Evolutionary conservation across 2,329 filamentous ascomycete genomes (phyloP).

Genomic region (Aspergillus clavatus): DNA sequence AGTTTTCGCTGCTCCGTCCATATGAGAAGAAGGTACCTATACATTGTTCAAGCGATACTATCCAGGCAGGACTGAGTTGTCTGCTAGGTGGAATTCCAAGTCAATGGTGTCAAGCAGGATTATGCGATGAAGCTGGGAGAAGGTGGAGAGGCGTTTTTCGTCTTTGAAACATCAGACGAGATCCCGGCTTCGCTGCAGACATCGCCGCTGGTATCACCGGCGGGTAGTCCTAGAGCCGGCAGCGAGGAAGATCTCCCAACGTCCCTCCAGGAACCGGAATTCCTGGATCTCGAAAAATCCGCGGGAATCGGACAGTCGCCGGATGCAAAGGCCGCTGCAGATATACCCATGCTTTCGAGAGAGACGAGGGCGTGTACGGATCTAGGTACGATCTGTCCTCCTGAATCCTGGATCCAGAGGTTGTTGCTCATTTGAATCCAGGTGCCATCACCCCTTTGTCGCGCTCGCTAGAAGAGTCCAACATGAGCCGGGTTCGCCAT

Average conservation of each 20-base stretch:
- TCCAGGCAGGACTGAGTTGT: constrained; percentile 12
- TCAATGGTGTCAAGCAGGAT: constrained; percentile 86
- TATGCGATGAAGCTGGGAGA: constrained; percentile 99
- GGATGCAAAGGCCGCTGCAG: constrained; percentile 21
- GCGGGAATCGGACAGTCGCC: constrained; percentile 17
- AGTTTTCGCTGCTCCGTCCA: constrained; percentile 90
- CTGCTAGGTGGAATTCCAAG: constrained; percentile 77
- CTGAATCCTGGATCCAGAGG: background rate
- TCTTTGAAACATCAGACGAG: constrained; percentile 88
- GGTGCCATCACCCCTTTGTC: constrained; percentile 39
- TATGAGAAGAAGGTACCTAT: constrained; percentile 78
- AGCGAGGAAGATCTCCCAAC: constrained; percentile 28
- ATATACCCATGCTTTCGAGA: constrained; percentile 26
- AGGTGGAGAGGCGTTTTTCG: constrained; percentile 96
- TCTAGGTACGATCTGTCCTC: constrained; percentile 30
- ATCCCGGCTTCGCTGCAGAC: constrained; percentile 94
- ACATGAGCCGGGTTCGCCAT: constrained; percentile 20
- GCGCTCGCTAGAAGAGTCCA: constrained; percentile 33
- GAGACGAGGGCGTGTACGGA: constrained; percentile 43
- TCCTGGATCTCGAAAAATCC: constrained; percentile 41
- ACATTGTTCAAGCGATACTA: background rate
- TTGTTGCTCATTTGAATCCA: constrained; percentile 15
- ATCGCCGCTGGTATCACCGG: constrained; percentile 85
- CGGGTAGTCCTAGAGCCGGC: constrained; percentile 63
- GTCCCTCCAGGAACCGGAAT: constrained; percentile 48